A percentile compares a stretch with the other conserved stretches of the same genome.
These are phyloP conservation scores for Bocquillonia castaneifolia DNA, from an alignment of 441 rosid genomes.

Conservation along the genomic window DNA sequence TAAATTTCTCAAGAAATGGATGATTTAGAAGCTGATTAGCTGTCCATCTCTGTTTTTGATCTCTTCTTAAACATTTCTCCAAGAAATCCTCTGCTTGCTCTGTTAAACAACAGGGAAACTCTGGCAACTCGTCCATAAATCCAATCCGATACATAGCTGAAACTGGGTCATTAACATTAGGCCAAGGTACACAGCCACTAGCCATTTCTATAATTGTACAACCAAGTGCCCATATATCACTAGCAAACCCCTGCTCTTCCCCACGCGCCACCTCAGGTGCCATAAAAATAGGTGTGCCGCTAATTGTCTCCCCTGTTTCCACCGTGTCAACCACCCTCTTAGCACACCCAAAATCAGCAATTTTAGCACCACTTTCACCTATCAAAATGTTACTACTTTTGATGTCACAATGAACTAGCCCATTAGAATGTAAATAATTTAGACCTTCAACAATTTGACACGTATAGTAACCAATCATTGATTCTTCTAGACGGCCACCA, in stretches of 20 bases:
- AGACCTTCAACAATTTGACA: constrained; percentile 53
- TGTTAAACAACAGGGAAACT: constrained; percentile 44
- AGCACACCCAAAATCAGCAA: constrained; percentile 76
- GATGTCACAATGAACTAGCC: constrained; percentile 69
- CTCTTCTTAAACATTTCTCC: constrained; percentile 57
- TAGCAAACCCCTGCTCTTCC: constrained; percentile 51
- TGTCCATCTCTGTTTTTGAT: constrained; percentile 62
- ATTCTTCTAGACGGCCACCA: constrained; percentile 42
- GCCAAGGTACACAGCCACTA: constrained; percentile 52
- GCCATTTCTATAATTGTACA: constrained; percentile 76
- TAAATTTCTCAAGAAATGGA: constrained; percentile 39
- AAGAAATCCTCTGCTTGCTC: constrained; percentile 68
- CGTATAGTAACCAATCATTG: constrained; percentile 37
- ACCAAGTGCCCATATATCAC: constrained; percentile 68
- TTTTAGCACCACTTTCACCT: constrained; percentile 43
- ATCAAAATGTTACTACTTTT: constrained; percentile 58
- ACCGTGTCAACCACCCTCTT: constrained; percentile 33
- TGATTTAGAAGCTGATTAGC: constrained; percentile 53
- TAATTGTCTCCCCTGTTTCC: constrained; percentile 20
- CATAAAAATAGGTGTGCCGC: constrained; percentile 71
- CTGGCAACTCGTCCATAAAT: constrained; percentile 48
- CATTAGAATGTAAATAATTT: constrained; percentile 52
- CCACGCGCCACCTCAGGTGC: constrained; percentile 90
- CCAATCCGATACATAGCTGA: constrained; percentile 50
- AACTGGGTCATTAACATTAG: constrained; percentile 37